phyloP scores from a whole-genome alignment of 2,329 filamentous ascomycete genomes.

The Mariannaea sp. region DNA sequence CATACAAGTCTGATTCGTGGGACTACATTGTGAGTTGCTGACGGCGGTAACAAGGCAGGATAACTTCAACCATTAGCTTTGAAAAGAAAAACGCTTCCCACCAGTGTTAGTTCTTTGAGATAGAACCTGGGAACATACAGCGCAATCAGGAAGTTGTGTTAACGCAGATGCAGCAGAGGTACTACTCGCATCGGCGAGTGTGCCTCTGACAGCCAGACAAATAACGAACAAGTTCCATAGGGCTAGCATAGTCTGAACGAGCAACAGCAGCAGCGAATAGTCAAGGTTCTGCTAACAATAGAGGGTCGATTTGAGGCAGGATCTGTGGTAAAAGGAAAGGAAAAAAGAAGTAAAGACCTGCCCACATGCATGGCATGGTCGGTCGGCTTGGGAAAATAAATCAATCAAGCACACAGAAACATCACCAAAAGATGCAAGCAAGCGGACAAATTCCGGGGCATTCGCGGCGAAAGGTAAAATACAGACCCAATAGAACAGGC shows the following conservation, averaged over 20 bases:
- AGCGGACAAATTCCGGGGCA: background rate
- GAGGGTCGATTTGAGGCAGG: background rate
- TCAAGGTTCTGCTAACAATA: no score
- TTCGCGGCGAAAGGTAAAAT: background rate
- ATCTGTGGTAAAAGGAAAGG: background rate
- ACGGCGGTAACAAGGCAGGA: constrained; percentile 36
- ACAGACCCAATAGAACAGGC: background rate
- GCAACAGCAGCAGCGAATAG: background rate
- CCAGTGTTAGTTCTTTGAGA: background rate
- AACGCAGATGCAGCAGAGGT: background rate
- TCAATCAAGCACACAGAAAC: background rate
- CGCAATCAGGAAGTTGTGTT: constrained; percentile 35
- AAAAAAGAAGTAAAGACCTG: no score
- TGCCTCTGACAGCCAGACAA: background rate
- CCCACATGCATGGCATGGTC: no score
- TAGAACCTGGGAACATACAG: constrained; percentile 39
- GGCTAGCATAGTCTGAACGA: background rate
- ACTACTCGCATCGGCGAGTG: background rate
- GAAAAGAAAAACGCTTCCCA: no score
- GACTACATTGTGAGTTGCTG: constrained; percentile 34
- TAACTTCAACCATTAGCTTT: constrained; percentile 25
- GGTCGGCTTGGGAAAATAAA: background rate
- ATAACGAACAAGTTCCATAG: background rate
- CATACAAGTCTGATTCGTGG: constrained; percentile 39
- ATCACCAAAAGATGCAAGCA: background rate